Evolutionary conservation across 2,329 filamentous ascomycete genomes (phyloP), one percentile per base, ranked within the genome.

Genomic region (Cyanodermella asteris): DNA sequence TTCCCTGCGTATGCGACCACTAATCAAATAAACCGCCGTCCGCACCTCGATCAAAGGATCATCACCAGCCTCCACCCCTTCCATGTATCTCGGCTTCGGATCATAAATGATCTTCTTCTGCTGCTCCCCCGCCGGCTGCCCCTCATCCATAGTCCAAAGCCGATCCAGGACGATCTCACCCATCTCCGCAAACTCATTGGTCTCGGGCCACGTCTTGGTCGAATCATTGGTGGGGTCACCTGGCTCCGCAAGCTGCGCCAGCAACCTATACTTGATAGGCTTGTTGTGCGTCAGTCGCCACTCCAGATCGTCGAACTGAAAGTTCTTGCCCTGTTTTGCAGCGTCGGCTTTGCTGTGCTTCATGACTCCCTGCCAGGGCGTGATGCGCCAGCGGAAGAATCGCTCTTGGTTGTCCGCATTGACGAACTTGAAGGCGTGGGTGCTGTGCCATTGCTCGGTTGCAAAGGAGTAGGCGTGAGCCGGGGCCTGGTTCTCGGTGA

Each of bases 61-160:
- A 12, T 44, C 56, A 30, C 52, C 58, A 4, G 51, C 33, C 37
- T 61, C 59, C 13, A 67, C 43, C 0, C 62, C 62, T 12, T 56
- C 42, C 2, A 66, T 51, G n/a, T n/a, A n/a, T 26, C 61, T 46
- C 5, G 63, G 61, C 24, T 66, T 51, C 2, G 62, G 62, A 44
- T 69, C 62, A 33, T 62, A 66, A 32, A 68, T 67, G 20, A 60
- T 45, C 16, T 46, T 43, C 44, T 64, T 58, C 44, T 61, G 53
- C 44, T 55, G 42, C 27, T 43, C 44, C 29, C 39, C 38, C 18
- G 49, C 44, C n/a, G 49, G 44, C 18, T 17, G 8, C 14, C 18
- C 19, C 13, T 43, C 38, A 14, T 51, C 38, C 7, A 54, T 29
- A n/a, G n/a, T n/a, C n/a, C n/a, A n/a, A n/a, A n/a, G n/a, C 13